phyloP scores from a whole-genome alignment of 768 basidiomycete genomes.

The Amanita rubescens region DNA sequence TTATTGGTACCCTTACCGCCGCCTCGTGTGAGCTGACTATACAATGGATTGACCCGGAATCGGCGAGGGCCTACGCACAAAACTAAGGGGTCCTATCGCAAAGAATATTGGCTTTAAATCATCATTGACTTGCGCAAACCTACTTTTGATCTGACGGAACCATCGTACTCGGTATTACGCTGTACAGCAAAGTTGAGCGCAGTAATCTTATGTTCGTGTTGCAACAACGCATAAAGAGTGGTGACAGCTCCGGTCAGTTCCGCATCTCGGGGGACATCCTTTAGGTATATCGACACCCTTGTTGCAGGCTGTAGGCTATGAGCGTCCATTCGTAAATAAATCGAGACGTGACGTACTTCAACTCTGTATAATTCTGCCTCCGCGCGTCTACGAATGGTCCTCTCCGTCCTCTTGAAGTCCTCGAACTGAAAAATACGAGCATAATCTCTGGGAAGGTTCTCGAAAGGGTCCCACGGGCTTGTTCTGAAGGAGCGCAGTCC shows the following conservation, averaged over 20 bases:
- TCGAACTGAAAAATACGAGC: constrained; percentile 96
- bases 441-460: constrained; percentile 92
- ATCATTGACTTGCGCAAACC: neutral
- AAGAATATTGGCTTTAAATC: neutral
- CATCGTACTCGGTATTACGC: constrained; percentile 90
- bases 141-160: constrained; percentile 88
- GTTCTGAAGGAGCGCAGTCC: constrained; percentile 91
- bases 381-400: constrained; percentile 56
- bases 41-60: constrained; percentile 78
- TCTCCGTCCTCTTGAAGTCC: constrained; percentile 83
- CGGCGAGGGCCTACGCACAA: constrained; percentile 87
- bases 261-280: constrained; percentile 65
- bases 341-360: constrained; percentile 41
- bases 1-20: constrained; percentile 92
- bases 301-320: constrained; percentile 56
- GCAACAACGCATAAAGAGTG: constrained; percentile 75
- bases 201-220: constrained; percentile 95
- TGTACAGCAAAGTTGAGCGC: constrained; percentile 90
- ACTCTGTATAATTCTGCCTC: constrained; percentile 54
- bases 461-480: constrained; percentile 96
- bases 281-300: constrained; percentile 71
- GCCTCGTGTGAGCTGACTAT: constrained; percentile 86
- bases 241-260: constrained; percentile 40
- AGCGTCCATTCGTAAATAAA: neutral
- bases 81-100: constrained; percentile 73